Percentiles rank a stretch among this genome's conserved stretches.
These are phyloP conservation scores for Chaetomiaceae sp. DNA, from an alignment of 2,329 filamentous ascomycete genomes.

Conservation along the genomic window DNA sequence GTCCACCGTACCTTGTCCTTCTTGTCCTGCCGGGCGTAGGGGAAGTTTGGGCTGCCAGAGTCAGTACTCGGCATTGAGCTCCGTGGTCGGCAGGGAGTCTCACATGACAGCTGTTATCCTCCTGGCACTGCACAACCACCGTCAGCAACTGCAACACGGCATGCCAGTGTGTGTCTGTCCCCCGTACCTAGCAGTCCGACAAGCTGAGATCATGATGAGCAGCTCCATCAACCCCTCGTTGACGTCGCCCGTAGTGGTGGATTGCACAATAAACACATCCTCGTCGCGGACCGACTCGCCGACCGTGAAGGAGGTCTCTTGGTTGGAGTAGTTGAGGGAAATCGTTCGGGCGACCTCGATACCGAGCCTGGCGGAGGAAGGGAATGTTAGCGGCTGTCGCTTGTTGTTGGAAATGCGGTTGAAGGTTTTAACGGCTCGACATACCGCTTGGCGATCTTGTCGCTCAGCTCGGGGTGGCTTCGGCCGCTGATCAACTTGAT, in stretches of 20 bases:
- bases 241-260: constrained; percentile 90
- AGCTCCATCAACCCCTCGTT: constrained; percentile 98
- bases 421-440: neutral
- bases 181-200: constrained; percentile 54
- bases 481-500: constrained; percentile 50
- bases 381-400: constrained; percentile 11
- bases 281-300: constrained; percentile 95
- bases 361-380: constrained; percentile 54
- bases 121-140: constrained; percentile 49
- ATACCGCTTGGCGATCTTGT: constrained; percentile 32
- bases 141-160: constrained; percentile 7
- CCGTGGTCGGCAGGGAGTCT: constrained; percentile 1
- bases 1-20: constrained; percentile 61
- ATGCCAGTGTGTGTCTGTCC: neutral
- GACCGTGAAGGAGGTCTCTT: constrained; percentile 86
- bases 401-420: neutral
- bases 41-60: constrained; percentile 70
- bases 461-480: constrained; percentile 46
- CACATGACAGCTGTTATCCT: constrained; percentile 86
- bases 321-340: constrained; percentile 80
- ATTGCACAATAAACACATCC: constrained; percentile 97
- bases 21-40: constrained; percentile 95
- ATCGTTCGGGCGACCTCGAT: constrained; percentile 75
- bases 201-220: constrained; percentile 96
- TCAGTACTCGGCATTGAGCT: constrained; percentile 22